Evolutionary conservation across 2,329 filamentous ascomycete species (phyloP).

Genomic region (Graphiopsis chlorocephala): DNA sequence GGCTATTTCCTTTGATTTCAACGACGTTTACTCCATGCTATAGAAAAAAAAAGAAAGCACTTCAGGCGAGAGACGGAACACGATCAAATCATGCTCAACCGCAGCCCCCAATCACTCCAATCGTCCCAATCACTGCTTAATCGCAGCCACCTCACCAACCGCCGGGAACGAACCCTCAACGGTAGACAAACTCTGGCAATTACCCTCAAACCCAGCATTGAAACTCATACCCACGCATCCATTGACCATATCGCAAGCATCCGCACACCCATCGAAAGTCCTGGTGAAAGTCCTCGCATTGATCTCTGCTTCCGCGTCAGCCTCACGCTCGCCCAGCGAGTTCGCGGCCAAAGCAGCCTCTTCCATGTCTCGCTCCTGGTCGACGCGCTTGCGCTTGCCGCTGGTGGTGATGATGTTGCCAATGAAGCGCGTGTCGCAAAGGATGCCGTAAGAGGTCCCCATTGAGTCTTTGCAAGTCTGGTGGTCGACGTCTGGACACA

Average conservation of each 20-base stretch:
- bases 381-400: conserved; percentile 19
- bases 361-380: conserved; percentile 9
- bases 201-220: conserved; percentile 15
- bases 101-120: background rate
- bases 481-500: conserved; percentile 20
- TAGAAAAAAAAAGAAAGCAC: background rate
- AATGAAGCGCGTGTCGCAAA: conserved; percentile 21
- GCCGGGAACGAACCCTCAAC: conserved; percentile 20
- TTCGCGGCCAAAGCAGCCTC: conserved; percentile 12
- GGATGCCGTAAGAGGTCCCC: conserved; percentile 19
- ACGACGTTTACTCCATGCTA: background rate
- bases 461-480: conserved; percentile 18
- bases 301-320: background rate
- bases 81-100: background rate
- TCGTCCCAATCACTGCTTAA: conserved; percentile 9
- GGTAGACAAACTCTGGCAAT: conserved; percentile 5
- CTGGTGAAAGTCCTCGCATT: conserved; percentile 19
- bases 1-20: background rate
- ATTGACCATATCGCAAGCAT: conserved; percentile 19
- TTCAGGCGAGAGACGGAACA: background rate
- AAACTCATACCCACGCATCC: conserved; percentile 21
- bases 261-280: conserved; percentile 18
- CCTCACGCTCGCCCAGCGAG: conserved; percentile 17
- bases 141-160: conserved; percentile 17
- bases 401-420: conserved; percentile 22